phyloP scores from a whole-genome alignment of 1,284 basidiomycete genomes.

The Lignosus rhinocerotis region DNA sequence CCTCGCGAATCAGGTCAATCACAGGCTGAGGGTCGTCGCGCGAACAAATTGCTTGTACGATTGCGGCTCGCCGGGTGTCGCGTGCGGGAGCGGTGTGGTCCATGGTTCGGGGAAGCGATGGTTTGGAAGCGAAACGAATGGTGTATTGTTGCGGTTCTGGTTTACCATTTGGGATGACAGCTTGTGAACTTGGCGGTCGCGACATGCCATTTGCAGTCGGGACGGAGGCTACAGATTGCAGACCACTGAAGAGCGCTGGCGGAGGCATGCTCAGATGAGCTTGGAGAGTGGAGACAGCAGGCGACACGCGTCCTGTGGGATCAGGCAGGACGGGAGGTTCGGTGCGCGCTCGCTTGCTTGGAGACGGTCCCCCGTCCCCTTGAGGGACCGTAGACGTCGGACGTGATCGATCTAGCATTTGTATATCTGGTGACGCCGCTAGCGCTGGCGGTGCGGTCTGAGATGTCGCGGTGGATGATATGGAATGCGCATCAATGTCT shows the following conservation, averaged over 20 bases:
- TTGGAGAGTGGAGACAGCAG: conserved; percentile 6
- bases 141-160: conserved; percentile 33
- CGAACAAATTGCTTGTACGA: conserved; percentile 65
- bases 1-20: conserved; percentile 64
- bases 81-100: conserved; percentile 61
- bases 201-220: conserved; percentile 19
- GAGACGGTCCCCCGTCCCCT: conserved; percentile 54
- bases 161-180: conserved; percentile 26
- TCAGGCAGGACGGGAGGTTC: conserved; percentile 41
- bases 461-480: conserved; percentile 16
- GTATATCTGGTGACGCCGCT: conserved; percentile 45
- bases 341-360: conserved; percentile 64
- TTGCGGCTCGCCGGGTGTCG: conserved; percentile 59
- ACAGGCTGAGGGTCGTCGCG: conserved; percentile 65
- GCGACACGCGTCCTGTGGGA: conserved; percentile 17
- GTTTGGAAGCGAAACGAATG: conserved; percentile 70
- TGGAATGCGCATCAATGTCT: conserved; percentile 34
- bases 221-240: conserved; percentile 10
- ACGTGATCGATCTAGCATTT: conserved; percentile 46
- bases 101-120: conserved; percentile 54
- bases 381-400: conserved; percentile 50
- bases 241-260: conserved; percentile 14
- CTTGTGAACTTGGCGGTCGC: conserved; percentile 24
- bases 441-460: conserved; percentile 37
- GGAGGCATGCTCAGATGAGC: conserved; percentile 22